A percentile compares a stretch with the other conserved stretches of the same genome.
Evolutionary conservation across 768 basidiomycete genomes (phyloP).

Genomic region (Suillus weaverae): DNA sequence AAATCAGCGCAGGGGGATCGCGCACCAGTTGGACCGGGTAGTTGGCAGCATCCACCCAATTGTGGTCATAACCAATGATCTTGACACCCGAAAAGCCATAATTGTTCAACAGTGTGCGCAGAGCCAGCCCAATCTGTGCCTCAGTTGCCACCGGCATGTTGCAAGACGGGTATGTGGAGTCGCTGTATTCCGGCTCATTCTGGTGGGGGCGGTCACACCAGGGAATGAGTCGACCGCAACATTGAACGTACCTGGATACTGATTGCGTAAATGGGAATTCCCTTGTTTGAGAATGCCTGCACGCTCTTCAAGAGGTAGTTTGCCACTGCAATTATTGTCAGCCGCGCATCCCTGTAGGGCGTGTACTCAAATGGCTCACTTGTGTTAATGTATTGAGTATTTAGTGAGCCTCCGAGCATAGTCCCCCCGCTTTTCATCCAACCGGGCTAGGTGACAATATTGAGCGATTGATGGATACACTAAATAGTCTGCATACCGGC

Average conservation of each 20-base stretch:
- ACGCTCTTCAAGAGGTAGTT: conserved; percentile 71
- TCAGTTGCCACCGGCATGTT: conserved; percentile 54
- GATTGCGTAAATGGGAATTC: conserved; percentile 62
- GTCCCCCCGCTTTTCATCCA: conserved; percentile 76
- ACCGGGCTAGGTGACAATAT: conserved; percentile 48
- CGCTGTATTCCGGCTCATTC: conserved; percentile 54
- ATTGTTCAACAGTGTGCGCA: conserved; percentile 60
- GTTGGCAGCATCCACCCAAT: conserved; percentile 65
- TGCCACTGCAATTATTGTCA: conserved; percentile 48
- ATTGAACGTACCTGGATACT: conserved; percentile 44
- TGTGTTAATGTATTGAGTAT: conserved; percentile 44
- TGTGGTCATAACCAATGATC: conserved; percentile 72
- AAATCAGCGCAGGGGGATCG: not conserved
- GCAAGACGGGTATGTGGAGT: conserved; percentile 70
- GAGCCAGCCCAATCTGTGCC: conserved; percentile 54
- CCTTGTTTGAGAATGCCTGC: conserved; percentile 65
- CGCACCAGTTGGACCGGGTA: conserved; percentile 61
- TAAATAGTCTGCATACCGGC: conserved; percentile 45
- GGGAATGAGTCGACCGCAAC: not conserved
- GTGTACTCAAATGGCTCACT: conserved; percentile 40
- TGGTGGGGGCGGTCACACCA: conserved; percentile 26
- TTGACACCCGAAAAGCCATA: conserved; percentile 60
- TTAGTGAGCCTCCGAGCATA: conserved; percentile 67
- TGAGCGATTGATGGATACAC: no score
- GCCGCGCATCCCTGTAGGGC: not conserved